These are phyloP conservation scores for Penicillium chermesinum DNA, from an alignment of 495 filamentous ascomycete species.

Conservation along the genomic window DNA sequence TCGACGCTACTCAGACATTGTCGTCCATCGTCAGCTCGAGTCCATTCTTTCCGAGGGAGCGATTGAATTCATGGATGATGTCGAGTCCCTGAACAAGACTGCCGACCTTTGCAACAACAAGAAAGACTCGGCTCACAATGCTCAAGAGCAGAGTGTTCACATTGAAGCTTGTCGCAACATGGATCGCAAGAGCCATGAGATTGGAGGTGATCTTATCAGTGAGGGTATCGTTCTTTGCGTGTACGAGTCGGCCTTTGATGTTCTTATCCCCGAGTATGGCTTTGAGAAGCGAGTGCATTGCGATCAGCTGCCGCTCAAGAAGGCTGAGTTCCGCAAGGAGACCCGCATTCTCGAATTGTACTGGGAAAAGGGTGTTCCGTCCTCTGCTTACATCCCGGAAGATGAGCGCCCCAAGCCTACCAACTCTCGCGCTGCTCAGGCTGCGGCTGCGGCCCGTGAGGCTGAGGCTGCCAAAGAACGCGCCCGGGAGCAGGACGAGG, in stretches of 20 bases:
- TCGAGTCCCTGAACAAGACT: conserved; percentile 83
- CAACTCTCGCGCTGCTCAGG: conserved; percentile 56
- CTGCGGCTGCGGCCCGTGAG: conserved; percentile 68
- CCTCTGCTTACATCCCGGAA: conserved; percentile 92
- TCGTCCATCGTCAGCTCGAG: conserved; percentile 95
- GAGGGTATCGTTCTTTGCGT: conserved; percentile 96
- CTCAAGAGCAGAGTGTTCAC: conserved; percentile 97
- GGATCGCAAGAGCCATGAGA: conserved; percentile 79
- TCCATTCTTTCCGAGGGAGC: conserved; percentile 75
- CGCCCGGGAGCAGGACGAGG: conserved; percentile 78
- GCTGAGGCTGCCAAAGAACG: conserved; percentile 74
- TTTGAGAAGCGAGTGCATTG: conserved; percentile 99
- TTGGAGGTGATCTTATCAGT: conserved; percentile 88
- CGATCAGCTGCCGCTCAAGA: conserved; percentile 95
- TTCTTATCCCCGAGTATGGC: conserved; percentile 95
- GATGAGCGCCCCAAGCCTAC: conserved; percentile 85
- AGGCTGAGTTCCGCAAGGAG: conserved; percentile 96
- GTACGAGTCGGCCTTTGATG: conserved; percentile 97
- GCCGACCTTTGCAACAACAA: conserved; percentile 97
- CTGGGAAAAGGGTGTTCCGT: conserved; percentile 99
- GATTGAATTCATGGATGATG: conserved; percentile 82
- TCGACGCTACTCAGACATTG: conserved; percentile 87
- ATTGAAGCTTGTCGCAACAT: conserved; percentile 95
- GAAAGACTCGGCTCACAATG: conserved; percentile 96
- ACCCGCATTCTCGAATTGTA: conserved; percentile 89